Evolutionary conservation across 176 grass and related monocot species (phyloP), one percentile per base, ranked within the genome.

Genomic region (Leersia perrieri): DNA sequence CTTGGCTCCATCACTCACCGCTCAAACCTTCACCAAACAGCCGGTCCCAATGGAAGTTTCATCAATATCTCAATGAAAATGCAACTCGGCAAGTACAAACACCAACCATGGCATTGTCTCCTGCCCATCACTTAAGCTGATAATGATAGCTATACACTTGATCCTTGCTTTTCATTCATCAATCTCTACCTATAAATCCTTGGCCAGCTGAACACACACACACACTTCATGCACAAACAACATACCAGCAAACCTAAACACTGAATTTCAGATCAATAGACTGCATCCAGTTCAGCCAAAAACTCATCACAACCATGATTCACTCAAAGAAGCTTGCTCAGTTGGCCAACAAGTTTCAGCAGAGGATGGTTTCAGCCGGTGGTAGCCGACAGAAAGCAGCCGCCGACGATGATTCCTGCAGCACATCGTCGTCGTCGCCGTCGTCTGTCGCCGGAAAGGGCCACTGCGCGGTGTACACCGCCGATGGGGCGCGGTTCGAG

Each of bases 291-390:
- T 53, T 53, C 11, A 51, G 27, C 29, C 5, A 79, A 66, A 29
- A 79, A 49, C 60, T 9, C 6, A 64, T 9, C 8, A 67, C 8
- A 80, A 7, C 33, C 47, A 83, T 85, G 85, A 63, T 88, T 34
- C 82, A 63, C 53, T 29, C 85, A 18, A 90, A 80, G 58, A 95
- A 81, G 70, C 49, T 92, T 32, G 67, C 33, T 78, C 79, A 90
- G 20, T 13, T 87, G 67, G 66, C 66, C 16, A 87, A 65, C 26
- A 95, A 88, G 74, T 88, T 53, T 1, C 49, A 84, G 87, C 80
- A 87, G 23, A 85, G 73, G 35, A 74, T 87, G 62, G 36, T 53
- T 44, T 82, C 87, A 7, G 1, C 53, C 18, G 53, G 22, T 1
- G 22, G 22, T 25, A 1, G 53, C 22, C 53, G 53, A 0, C 22